phyloP scores from a whole-genome alignment of 805 yeast species.

The Cyberlindnera japonica region DNA sequence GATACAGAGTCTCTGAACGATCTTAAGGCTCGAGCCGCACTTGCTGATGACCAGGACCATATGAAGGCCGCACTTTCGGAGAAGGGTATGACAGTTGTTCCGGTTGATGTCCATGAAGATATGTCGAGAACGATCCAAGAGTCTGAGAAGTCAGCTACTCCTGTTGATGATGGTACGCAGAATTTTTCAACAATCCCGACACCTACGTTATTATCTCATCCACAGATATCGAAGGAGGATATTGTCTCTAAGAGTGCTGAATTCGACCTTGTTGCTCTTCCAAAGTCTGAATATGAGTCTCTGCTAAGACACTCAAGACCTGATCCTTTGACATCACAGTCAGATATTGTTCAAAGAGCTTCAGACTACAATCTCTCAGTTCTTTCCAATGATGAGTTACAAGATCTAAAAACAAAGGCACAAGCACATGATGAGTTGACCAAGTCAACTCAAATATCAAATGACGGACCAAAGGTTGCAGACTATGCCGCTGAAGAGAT shows the following conservation, averaged over 20 bases:
- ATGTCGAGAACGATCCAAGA: too few relatives aligned
- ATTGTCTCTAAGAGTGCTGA: conserved; percentile 23
- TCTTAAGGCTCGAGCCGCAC: too few relatives aligned
- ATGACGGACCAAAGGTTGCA: background rate
- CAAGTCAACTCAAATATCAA: background rate
- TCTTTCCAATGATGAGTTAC: conserved; percentile 34
- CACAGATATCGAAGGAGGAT: conserved; percentile 9
- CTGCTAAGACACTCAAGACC: background rate
- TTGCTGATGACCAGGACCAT: too few relatives aligned
- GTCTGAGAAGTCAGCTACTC: too few relatives aligned
- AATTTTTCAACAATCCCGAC: too few relatives aligned
- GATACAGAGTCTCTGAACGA: too few relatives aligned
- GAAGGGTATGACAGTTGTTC: too few relatives aligned
- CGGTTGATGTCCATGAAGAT: too few relatives aligned
- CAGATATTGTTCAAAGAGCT: conserved; percentile 27
- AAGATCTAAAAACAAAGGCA: conserved; percentile 28
- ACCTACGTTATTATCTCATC: too few relatives aligned
- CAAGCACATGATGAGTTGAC: conserved; percentile 6
- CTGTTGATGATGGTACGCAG: too few relatives aligned
- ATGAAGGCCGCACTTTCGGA: too few relatives aligned
- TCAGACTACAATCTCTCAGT: conserved; percentile 33
- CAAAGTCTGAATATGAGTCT: conserved; percentile 6
- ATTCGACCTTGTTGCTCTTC: conserved; percentile 30
- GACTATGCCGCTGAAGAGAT: conserved; percentile 11
- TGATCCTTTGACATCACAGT: conserved; percentile 12